A percentile compares a stretch with the other conserved stretches of the same genome.
These are phyloP conservation scores for Grammothele lineata DNA, from an alignment of 768 basidiomycete species.

Conservation along the genomic window DNA sequence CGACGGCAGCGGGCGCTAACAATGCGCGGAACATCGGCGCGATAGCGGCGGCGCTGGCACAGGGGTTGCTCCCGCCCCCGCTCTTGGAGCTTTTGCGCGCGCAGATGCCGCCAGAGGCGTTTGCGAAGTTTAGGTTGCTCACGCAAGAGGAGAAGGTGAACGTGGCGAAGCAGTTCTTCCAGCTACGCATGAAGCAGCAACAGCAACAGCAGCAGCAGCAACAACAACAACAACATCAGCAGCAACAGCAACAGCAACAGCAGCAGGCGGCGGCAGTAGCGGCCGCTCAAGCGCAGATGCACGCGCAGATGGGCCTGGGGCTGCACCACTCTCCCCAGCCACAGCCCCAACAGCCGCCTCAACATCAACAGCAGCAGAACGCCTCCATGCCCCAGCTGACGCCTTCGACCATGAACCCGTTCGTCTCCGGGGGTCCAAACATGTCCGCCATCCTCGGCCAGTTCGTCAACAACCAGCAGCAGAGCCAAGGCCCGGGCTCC, in stretches of 20 bases:
- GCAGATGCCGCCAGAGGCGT: slow-evolving; percentile 10
- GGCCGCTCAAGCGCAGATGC: slow-evolving; percentile 17
- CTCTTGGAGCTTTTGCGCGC: slow-evolving; percentile 2
- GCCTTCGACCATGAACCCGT: slow-evolving; percentile 8
- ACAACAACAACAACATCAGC: slow-evolving; percentile 14
- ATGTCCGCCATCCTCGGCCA: slow-evolving; percentile 3
- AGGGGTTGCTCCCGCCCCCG: neutral
- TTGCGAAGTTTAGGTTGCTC: slow-evolving; percentile 9
- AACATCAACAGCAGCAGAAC: slow-evolving; percentile 1
- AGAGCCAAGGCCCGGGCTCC: neutral
- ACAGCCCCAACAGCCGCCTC: neutral
- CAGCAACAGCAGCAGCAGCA: slow-evolving; percentile 15
- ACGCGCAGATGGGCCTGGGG: slow-evolving; percentile 5
- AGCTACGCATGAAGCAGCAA: slow-evolving; percentile 18
- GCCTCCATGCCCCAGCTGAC: neutral
- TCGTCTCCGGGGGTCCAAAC: slow-evolving; percentile 5
- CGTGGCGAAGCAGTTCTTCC: slow-evolving; percentile 4
- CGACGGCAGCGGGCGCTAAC: too few species aligned
- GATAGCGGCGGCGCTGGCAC: neutral
- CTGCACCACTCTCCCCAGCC: too few species aligned
- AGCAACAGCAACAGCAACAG: slow-evolving; percentile 26
- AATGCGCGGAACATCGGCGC: neutral
- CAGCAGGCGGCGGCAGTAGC: too few species aligned
- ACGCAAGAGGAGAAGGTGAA: slow-evolving; percentile 17
- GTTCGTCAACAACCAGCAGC: neutral